Evolutionary conservation across 1,284 basidiomycete genomes (phyloP).

Genomic region (Puccinia polysora): DNA sequence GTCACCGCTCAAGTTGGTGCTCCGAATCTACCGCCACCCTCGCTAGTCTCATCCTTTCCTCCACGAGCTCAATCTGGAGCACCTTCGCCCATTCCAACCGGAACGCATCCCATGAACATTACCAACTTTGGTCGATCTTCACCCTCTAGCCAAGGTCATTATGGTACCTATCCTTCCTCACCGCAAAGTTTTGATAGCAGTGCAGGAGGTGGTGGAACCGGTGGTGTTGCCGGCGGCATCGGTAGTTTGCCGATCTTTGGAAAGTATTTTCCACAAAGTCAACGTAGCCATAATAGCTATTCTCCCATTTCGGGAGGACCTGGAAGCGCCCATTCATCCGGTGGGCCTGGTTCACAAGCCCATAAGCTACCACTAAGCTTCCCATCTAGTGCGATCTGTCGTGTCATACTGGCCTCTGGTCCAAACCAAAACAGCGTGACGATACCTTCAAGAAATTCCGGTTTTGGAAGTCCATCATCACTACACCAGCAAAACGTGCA

Average conservation of each 20-base stretch:
- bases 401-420: conserved; percentile 19
- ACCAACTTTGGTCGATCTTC: conserved; percentile 29
- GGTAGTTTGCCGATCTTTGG: conserved; percentile 29
- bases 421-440: not conserved
- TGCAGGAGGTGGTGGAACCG: not conserved
- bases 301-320: not conserved
- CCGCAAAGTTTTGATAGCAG: conserved; percentile 39
- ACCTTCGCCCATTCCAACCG: conserved; percentile 49
- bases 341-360: not conserved
- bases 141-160: conserved; percentile 13
- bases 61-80: conserved; percentile 48
- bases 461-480: not conserved
- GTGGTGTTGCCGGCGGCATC: too few relatives aligned
- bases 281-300: not conserved
- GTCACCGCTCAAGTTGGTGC: not conserved
- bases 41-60: conserved; percentile 36
- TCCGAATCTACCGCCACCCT: conserved; percentile 2
- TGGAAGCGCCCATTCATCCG: not conserved
- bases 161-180: conserved; percentile 23
- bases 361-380: not conserved
- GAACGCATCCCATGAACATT: conserved; percentile 30
- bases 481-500: not conserved
- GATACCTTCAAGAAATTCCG: not conserved
- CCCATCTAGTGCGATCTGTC: conserved; percentile 11
- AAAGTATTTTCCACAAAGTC: conserved; percentile 34